These are phyloP conservation scores for Colletotrichum costaricense DNA, from an alignment of 2,329 filamentous ascomycete genomes.

Conservation along the genomic window DNA sequence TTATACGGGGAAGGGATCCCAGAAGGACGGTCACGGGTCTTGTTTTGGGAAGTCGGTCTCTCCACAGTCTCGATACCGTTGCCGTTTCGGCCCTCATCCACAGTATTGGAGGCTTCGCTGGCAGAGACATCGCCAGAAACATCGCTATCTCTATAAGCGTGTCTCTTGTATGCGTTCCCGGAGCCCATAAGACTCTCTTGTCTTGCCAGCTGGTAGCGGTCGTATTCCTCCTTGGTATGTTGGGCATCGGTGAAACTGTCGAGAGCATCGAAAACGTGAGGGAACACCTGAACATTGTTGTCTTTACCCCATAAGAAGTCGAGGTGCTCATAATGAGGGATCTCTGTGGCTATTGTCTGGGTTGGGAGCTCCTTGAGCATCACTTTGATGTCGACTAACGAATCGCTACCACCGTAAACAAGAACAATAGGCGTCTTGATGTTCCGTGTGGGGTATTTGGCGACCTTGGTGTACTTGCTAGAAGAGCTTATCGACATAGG, in stretches of 20 bases:
- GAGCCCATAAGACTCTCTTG: conserved; percentile 60
- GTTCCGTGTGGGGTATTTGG: conserved; percentile 95
- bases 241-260: conserved; percentile 73
- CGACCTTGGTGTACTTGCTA: conserved; percentile 93
- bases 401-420: conserved; percentile 93
- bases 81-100: conserved; percentile 13
- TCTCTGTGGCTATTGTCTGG: conserved; percentile 86
- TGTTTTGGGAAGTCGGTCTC: conserved; percentile 8
- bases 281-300: conserved; percentile 86
- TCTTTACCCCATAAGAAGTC: conserved; percentile 96
- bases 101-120: conserved; percentile 29
- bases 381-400: conserved; percentile 89
- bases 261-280: conserved; percentile 89
- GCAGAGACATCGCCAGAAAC: conserved; percentile 42
- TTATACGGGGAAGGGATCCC: conserved; percentile 32
- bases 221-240: conserved; percentile 71
- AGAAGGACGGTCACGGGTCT: conserved; percentile 21
- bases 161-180: conserved; percentile 44
- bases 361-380: conserved; percentile 91
- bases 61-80: conserved; percentile 26
- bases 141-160: conserved; percentile 43
- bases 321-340: conserved; percentile 94
- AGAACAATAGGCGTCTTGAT: conserved; percentile 96
- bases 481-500: conserved; percentile 77
- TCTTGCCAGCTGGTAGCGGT: conserved; percentile 64